Percentiles rank a stretch among this genome's conserved stretches.
phyloP scores from a whole-genome alignment of 768 basidiomycete genomes.

The Lanmaoa rubissima region DNA sequence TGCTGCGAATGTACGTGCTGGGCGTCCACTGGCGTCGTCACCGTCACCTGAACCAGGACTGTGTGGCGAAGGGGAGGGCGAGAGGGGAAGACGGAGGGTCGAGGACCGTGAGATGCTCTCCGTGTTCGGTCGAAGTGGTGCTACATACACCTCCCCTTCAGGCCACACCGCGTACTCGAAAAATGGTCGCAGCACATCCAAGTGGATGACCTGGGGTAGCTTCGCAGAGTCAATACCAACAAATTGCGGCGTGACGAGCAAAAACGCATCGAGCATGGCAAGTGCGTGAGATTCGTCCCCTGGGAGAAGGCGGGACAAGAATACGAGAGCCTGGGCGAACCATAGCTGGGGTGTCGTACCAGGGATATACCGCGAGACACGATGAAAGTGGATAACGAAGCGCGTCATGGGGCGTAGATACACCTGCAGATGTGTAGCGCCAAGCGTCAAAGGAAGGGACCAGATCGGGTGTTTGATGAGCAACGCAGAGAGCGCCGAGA shows the following conservation, averaged over 20 bases:
- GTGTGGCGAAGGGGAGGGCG: neutral
- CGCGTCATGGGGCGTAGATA: constrained; percentile 49
- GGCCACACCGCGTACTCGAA: constrained; percentile 48
- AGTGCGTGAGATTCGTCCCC: constrained; percentile 71
- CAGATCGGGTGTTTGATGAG: constrained; percentile 55
- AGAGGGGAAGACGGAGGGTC: constrained; percentile 46
- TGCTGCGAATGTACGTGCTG: constrained; percentile 5
- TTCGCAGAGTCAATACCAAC: constrained; percentile 23
- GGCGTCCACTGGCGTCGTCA: neutral
- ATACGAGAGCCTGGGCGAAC: constrained; percentile 63
- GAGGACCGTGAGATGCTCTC: constrained; percentile 55
- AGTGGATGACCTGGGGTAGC: constrained; percentile 27
- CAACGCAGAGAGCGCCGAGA: constrained; percentile 52
- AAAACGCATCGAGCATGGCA: constrained; percentile 34
- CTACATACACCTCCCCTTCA: constrained; percentile 40
- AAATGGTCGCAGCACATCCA: constrained; percentile 48
- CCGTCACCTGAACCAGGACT: neutral
- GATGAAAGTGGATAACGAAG: constrained; percentile 54
- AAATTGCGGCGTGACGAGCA: constrained; percentile 18
- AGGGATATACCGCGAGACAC: constrained; percentile 57
- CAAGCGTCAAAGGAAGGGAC: constrained; percentile 27
- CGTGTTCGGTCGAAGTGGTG: constrained; percentile 49
- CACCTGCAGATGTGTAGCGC: constrained; percentile 5
- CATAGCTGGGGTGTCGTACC: constrained; percentile 56
- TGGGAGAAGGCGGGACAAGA: constrained; percentile 55